These are phyloP conservation scores for Mytilinidion resinicola DNA, from an alignment of 495 filamentous ascomycete species.

Conservation along the genomic window DNA sequence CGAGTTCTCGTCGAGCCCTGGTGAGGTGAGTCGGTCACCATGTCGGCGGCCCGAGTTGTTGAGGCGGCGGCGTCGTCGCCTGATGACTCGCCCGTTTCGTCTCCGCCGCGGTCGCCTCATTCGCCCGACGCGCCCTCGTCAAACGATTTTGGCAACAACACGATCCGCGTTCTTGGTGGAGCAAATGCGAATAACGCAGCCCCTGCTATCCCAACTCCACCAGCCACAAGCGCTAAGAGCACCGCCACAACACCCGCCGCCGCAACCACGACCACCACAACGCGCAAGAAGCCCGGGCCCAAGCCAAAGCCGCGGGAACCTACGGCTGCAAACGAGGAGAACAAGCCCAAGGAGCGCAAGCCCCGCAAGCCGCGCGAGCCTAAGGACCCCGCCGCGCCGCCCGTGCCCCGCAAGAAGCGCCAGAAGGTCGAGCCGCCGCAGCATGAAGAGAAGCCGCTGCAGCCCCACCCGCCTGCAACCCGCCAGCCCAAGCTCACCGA, in stretches of 20 bases:
- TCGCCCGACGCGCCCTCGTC: slow-evolving; percentile 20
- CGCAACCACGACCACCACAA: slow-evolving; percentile 7
- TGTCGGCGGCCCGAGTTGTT: slow-evolving; percentile 8
- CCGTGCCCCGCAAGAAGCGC: slow-evolving; percentile 47
- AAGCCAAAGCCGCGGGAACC: slow-evolving; percentile 11
- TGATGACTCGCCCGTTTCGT: slow-evolving; percentile 15
- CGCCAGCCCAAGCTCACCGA: slow-evolving; percentile 30
- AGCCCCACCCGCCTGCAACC: neutral
- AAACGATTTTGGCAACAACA: slow-evolving; percentile 14
- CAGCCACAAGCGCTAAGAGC: slow-evolving; percentile 12
- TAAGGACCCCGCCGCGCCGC: slow-evolving; percentile 50
- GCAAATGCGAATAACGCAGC: neutral
- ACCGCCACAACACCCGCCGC: neutral
- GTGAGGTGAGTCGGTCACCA: neutral
- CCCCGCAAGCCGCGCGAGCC: slow-evolving; percentile 49
- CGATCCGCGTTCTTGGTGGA: slow-evolving; percentile 14
- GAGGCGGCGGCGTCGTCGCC: slow-evolving; percentile 22
- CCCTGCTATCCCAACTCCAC: neutral
- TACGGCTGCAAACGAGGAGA: slow-evolving; percentile 2
- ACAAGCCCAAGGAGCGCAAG: slow-evolving; percentile 39
- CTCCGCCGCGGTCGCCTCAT: slow-evolving; percentile 16
- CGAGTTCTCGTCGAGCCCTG: neutral
- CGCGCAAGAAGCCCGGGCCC: slow-evolving; percentile 27
- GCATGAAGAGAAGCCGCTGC: neutral
- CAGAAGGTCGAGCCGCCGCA: slow-evolving; percentile 31